Evolutionary conservation across 2,329 filamentous ascomycete species (phyloP), one percentile per base, ranked within the genome.

Genomic region (Phyllosticta citribraziliensis): DNA sequence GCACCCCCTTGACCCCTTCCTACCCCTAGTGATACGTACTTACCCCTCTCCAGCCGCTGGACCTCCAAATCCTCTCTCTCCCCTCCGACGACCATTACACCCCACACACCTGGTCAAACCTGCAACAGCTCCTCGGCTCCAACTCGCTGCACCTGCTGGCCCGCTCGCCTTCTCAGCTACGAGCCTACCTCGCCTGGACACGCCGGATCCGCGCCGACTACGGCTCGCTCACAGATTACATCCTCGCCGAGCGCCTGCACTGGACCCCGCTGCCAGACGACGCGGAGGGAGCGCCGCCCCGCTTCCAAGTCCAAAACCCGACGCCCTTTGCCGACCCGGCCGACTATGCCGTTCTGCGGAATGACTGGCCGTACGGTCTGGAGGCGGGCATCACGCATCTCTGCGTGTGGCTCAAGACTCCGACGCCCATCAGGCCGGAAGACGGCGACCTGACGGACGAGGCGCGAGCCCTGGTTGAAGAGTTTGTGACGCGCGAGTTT

Each of bases 301-400:
- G 56, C 2, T 80, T 83, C 64, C 65, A 70, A 4, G 75, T 77
- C 62, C 70, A 71, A 19, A 80, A 80, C 63, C 66, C 73, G 11
- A 73, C 70, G 3, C 83, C 84, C 0, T 86, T 86, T 68, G 78
- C 76, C 55, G 75, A 84, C 65, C 65, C 74, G 10, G 67, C 70
- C 35, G 84, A 86, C 70, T 86, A 80, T 70, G 77, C 73, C 61
- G 80, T 85, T 60, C 73, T 86, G 55, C 73, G 74, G 52, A 87
- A 87, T 66, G 84, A 87, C 70, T 87, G 84, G 84, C 81, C 82
- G 1, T 87, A 87, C 70, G 83, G 82, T 3, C 66, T 85, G 19
- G 78, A 73, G 1, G 68, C 74, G 54, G 60, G 61, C 1, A 82
- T 86, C 64, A 71, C 68, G 17, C 84, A 87, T 67, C 70, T 86